Percentiles rank a stretch among this genome's conserved stretches.
Conservation (phyloP, 768 basidiomycete species). For the Rhizopogon roseolus region DNA sequence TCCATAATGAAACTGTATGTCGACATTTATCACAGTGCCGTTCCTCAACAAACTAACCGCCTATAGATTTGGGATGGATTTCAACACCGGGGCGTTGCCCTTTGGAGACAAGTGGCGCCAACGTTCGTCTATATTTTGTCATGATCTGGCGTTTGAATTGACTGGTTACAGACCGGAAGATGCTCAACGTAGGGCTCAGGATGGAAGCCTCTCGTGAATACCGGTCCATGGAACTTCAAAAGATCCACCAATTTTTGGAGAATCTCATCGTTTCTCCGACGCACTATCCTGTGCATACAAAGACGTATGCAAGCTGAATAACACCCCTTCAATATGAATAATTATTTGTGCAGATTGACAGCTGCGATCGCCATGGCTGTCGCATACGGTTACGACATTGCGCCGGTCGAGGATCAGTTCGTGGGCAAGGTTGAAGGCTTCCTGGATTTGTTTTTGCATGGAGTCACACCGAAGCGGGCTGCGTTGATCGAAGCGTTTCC, state of each 20-base stretch:
- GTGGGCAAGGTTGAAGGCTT: constrained; percentile 15
- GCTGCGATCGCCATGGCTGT: constrained; percentile 17
- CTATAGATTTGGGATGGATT: constrained; percentile 25
- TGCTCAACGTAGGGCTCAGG: constrained; percentile 17
- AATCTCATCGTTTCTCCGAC: constrained; percentile 16
- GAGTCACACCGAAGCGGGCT: constrained; percentile 17
- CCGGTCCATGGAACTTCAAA: constrained; percentile 9
- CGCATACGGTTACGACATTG: constrained; percentile 22
- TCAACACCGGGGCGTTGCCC: constrained; percentile 21
- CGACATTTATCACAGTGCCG: background rate
- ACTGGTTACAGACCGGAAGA: constrained; percentile 17
- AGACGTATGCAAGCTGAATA: constrained; percentile 13
- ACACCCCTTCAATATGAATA: background rate
- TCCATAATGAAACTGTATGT: constrained; percentile 16
- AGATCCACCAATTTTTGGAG: constrained; percentile 17
- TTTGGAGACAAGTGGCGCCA: constrained; percentile 26
- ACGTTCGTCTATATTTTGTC: constrained; percentile 13
- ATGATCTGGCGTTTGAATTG: background rate
- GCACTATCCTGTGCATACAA: constrained; percentile 12
- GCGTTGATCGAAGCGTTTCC: constrained; percentile 18
- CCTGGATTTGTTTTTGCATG: constrained; percentile 5
- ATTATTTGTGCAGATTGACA: constrained; percentile 12
- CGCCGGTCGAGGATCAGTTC: constrained; percentile 19
- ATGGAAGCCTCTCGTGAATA: constrained; percentile 10
- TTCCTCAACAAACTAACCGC: background rate